These are phyloP conservation scores for Arctostaphylos glauca DNA, from an alignment of 148 eudicot species.

Conservation along the genomic window DNA sequence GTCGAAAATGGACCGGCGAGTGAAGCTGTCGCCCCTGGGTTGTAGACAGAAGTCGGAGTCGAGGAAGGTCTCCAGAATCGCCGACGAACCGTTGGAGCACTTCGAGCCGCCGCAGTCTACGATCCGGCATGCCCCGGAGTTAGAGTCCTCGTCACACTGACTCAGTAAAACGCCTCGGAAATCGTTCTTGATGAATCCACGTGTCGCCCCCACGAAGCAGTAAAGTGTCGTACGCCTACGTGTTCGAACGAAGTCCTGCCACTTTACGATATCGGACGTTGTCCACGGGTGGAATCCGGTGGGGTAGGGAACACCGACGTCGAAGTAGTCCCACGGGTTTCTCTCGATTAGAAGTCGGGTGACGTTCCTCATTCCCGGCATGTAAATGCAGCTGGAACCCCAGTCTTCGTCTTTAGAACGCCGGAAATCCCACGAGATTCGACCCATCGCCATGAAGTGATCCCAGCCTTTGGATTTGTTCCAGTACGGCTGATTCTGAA, in stretches of 20 bases:
- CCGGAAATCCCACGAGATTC: slow-evolving; percentile 74
- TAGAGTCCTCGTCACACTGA: slow-evolving; percentile 53
- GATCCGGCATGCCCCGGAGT: slow-evolving; percentile 49
- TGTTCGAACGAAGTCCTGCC: slow-evolving; percentile 52
- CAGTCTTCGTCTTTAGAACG: slow-evolving; percentile 43
- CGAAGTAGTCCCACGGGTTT: slow-evolving; percentile 61
- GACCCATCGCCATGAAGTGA: slow-evolving; percentile 59
- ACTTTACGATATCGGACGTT: slow-evolving; percentile 25
- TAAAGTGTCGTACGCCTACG: slow-evolving; percentile 44
- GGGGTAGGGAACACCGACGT: slow-evolving; percentile 71
- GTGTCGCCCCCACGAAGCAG: slow-evolving; percentile 83
- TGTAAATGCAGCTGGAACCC: slow-evolving; percentile 56
- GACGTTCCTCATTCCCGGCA: slow-evolving; percentile 50
- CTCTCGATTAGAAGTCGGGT: slow-evolving; percentile 59
- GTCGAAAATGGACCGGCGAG: slow-evolving; percentile 81
- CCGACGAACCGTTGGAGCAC: slow-evolving; percentile 61
- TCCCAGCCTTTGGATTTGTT: slow-evolving; percentile 52
- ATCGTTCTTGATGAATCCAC: slow-evolving; percentile 61
- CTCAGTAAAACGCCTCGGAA: slow-evolving; percentile 57
- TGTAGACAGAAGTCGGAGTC: slow-evolving; percentile 79
- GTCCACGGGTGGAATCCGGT: slow-evolving; percentile 70
- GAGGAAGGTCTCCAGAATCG: slow-evolving; percentile 61
- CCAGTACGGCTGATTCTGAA: slow-evolving; percentile 36
- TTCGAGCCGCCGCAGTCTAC: slow-evolving; percentile 62
- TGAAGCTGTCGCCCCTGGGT: slow-evolving; percentile 90